Evolutionary conservation across 1,284 basidiomycete genomes (phyloP).

Genomic region (Moesziomyces globuligerus): DNA sequence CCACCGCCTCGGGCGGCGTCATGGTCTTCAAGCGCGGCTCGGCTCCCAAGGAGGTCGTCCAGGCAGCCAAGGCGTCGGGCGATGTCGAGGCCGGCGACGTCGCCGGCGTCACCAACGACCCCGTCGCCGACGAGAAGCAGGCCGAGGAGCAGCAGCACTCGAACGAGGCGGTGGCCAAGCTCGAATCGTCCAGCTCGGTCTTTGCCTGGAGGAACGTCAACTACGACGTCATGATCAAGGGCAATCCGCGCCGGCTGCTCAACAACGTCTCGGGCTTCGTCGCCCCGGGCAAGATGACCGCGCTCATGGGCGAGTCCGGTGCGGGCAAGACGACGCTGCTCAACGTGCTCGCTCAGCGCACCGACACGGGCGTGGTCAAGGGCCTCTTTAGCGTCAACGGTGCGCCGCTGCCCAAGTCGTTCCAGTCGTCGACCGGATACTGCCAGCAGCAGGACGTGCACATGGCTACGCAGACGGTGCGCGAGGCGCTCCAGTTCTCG

Average conservation of each 20-base stretch:
- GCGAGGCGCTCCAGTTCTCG: slow-evolving; percentile 60
- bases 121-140: no score
- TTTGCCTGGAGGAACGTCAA: slow-evolving; percentile 57
- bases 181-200: slow-evolving; percentile 45
- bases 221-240: slow-evolving; percentile 57
- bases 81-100: slow-evolving; percentile 27
- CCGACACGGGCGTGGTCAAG: slow-evolving; percentile 46
- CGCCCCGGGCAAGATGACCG: slow-evolving; percentile 56
- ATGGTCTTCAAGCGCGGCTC: slow-evolving; percentile 56
- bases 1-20: slow-evolving; percentile 49
- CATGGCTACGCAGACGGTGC: slow-evolving; percentile 46
- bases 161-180: slow-evolving; percentile 24
- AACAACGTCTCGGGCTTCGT: slow-evolving; percentile 69
- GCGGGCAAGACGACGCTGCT: slow-evolving; percentile 62
- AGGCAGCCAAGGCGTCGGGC: slow-evolving; percentile 27
- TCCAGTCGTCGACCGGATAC: slow-evolving; percentile 56
- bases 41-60: slow-evolving; percentile 29
- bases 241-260: slow-evolving; percentile 49
- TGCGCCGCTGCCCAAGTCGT: slow-evolving; percentile 40
- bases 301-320: slow-evolving; percentile 62
- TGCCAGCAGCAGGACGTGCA: slow-evolving; percentile 61
- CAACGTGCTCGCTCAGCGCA: slow-evolving; percentile 57
- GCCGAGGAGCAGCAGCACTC: slow-evolving; percentile 4
- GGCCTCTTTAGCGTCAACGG: slow-evolving; percentile 53
- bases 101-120: slow-evolving; percentile 1